Evolutionary conservation across 495 filamentous ascomycete species (phyloP).

Genomic region (Talaromyces proteolyticus): DNA sequence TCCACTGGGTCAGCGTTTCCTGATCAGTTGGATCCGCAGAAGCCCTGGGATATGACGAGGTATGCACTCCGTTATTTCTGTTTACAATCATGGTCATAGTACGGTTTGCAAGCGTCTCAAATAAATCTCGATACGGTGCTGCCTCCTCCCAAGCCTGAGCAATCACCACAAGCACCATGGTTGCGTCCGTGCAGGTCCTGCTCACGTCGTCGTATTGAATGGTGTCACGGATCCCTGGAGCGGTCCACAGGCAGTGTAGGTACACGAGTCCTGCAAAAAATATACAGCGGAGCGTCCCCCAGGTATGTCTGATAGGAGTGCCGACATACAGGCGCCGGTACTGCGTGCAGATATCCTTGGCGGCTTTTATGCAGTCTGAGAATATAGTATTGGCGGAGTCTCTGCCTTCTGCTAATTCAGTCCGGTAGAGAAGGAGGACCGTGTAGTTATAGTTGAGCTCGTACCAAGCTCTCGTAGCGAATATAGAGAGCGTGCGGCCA

Average conservation of each 20-base stretch:
- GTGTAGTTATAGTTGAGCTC: slow-evolving; percentile 6
- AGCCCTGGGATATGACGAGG: not conserved
- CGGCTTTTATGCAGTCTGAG: slow-evolving; percentile 4
- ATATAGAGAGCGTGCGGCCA: slow-evolving; percentile 5
- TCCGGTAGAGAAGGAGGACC: slow-evolving; percentile 5
- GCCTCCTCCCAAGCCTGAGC: slow-evolving; percentile 11
- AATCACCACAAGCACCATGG: slow-evolving; percentile 10
- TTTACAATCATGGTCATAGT: not conserved
- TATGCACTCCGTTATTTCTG: not conserved
- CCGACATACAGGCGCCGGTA: slow-evolving; percentile 12
- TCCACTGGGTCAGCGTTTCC: not conserved
- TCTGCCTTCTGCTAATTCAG: not conserved
- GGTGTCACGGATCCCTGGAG: not conserved
- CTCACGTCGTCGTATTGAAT: slow-evolving; percentile 2
- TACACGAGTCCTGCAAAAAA: slow-evolving; percentile 15
- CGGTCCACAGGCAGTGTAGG: slow-evolving; percentile 14
- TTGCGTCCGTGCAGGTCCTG: slow-evolving; percentile 12
- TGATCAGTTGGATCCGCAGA: not conserved
- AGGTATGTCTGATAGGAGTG: slow-evolving; percentile 4
- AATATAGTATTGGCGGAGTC: not conserved
- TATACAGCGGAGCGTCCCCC: slow-evolving; percentile 8
- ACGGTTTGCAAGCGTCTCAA: slow-evolving; percentile 4
- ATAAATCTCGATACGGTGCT: slow-evolving; percentile 12
- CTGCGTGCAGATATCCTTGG: slow-evolving; percentile 4
- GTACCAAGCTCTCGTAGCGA: slow-evolving; percentile 7